Evolutionary conservation across 2,329 filamentous ascomycete species (phyloP).

Genomic region (Bipolaris cookei): DNA sequence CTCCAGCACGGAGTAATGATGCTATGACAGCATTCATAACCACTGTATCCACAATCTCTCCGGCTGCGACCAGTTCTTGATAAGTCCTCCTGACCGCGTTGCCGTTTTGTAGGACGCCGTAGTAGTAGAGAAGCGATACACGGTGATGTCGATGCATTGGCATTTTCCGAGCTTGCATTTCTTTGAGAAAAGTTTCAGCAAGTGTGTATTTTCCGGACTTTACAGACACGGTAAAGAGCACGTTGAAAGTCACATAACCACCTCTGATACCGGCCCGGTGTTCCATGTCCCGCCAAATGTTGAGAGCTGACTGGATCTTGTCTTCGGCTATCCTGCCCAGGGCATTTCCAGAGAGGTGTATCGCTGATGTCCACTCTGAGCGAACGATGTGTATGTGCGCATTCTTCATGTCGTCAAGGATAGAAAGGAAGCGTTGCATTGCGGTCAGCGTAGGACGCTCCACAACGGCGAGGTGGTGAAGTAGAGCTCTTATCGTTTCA

Average conservation of each 20-base stretch:
- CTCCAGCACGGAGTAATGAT: constrained; percentile 76
- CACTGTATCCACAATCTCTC: constrained; percentile 86
- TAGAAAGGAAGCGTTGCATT: constrained; percentile 82
- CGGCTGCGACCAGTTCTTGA: constrained; percentile 78
- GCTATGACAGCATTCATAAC: constrained; percentile 87
- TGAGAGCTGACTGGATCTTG: constrained; percentile 72
- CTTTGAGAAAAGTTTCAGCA: constrained; percentile 81
- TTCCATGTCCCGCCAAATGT: constrained; percentile 92
- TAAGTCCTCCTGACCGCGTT: constrained; percentile 79
- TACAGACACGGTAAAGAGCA: constrained; percentile 86
- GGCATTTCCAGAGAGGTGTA: constrained; percentile 78
- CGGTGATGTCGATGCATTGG: constrained; percentile 79
- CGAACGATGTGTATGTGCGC: constrained; percentile 71
- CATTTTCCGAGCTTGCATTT: constrained; percentile 75
- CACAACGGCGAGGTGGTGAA: constrained; percentile 72
- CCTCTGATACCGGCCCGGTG: constrained; percentile 67
- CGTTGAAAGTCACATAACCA: constrained; percentile 86
- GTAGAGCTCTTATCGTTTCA: constrained; percentile 64
- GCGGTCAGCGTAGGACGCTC: constrained; percentile 58
- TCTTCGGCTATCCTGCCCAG: constrained; percentile 63
- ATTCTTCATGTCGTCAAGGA: constrained; percentile 82
- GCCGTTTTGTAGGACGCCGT: constrained; percentile 76
- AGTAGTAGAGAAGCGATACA: constrained; percentile 81
- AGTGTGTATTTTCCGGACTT: constrained; percentile 84
- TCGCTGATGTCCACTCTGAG: constrained; percentile 82